Evolutionary conservation across 805 yeast species (phyloP).

Genomic region (Myxozyma melibiosi): DNA sequence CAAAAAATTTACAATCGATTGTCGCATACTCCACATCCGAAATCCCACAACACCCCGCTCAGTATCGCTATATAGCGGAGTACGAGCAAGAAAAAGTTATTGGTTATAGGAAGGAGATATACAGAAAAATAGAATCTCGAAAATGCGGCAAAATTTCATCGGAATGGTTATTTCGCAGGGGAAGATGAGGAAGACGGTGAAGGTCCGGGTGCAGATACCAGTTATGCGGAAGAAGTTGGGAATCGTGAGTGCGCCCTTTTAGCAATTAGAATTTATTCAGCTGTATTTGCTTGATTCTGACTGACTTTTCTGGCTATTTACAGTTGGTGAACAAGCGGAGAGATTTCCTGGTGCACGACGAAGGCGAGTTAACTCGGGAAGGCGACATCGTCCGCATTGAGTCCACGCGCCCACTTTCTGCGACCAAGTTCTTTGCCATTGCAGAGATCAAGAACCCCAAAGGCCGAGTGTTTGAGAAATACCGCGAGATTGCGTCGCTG

Average conservation of each 20-base stretch:
- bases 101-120: background rate
- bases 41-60: too few species aligned
- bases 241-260: slow-evolving; percentile 3
- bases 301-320: slow-evolving; percentile 37
- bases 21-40: too few species aligned
- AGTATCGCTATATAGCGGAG: too few species aligned
- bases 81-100: too few species aligned
- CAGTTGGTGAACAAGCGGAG: slow-evolving; percentile 71
- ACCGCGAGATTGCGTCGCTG: slow-evolving; percentile 6
- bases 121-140: slow-evolving; percentile 37
- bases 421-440: slow-evolving; percentile 81
- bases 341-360: slow-evolving; percentile 91
- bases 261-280: background rate
- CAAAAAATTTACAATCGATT: too few species aligned
- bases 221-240: slow-evolving; percentile 59
- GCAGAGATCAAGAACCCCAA: slow-evolving; percentile 80
- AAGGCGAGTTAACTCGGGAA: slow-evolving; percentile 84
- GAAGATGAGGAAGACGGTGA: slow-evolving; percentile 92
- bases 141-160: slow-evolving; percentile 88
- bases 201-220: slow-evolving; percentile 82
- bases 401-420: slow-evolving; percentile 76
- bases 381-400: slow-evolving; percentile 96
- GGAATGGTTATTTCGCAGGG: slow-evolving; percentile 97
- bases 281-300: background rate
- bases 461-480: slow-evolving; percentile 19